phyloP scores from a whole-genome alignment of 331 rosid genomes.

The Pyrus hybrid region DNA sequence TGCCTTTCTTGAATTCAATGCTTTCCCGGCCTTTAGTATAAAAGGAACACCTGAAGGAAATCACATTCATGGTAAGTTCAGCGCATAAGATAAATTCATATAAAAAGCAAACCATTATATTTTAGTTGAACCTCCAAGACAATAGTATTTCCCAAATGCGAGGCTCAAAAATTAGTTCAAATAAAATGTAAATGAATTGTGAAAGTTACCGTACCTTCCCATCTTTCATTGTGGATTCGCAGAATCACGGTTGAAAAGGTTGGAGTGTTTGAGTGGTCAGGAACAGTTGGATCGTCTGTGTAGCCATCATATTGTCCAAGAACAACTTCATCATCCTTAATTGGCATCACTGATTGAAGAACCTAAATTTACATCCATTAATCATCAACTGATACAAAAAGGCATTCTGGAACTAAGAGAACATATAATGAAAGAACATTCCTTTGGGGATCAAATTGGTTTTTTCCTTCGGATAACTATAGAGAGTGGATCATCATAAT shows the following conservation, averaged over 20 bases:
- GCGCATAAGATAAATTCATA: neutral
- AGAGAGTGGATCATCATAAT: neutral
- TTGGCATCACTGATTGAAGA: conserved; percentile 84
- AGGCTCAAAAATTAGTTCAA: conserved; percentile 4
- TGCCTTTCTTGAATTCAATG: conserved; percentile 78
- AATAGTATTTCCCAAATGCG: neutral
- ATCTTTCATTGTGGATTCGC: conserved; percentile 90
- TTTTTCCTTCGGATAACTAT: neutral
- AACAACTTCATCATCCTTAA: conserved; percentile 75
- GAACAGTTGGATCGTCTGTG: conserved; percentile 91
- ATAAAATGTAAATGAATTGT: neutral
- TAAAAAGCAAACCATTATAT: neutral
- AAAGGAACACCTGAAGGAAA: conserved; percentile 74
- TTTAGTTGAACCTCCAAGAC: neutral
- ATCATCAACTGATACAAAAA: conserved; percentile 8
- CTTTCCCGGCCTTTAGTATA: conserved; percentile 93
- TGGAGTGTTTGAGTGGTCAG: conserved; percentile 85
- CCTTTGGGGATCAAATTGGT: neutral
- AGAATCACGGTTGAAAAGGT: conserved; percentile 81
- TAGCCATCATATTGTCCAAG: conserved; percentile 97
- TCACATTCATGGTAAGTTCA: neutral
- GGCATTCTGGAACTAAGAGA: conserved; percentile 4
- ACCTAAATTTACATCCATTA: conserved; percentile 45
- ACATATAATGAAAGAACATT: conserved; percentile 2
- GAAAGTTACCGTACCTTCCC: conserved; percentile 65